Evolutionary conservation across 2,329 filamentous ascomycete genomes (phyloP), one percentile per base, ranked within the genome.

Genomic region (Fusarium pseudoanthophilum): DNA sequence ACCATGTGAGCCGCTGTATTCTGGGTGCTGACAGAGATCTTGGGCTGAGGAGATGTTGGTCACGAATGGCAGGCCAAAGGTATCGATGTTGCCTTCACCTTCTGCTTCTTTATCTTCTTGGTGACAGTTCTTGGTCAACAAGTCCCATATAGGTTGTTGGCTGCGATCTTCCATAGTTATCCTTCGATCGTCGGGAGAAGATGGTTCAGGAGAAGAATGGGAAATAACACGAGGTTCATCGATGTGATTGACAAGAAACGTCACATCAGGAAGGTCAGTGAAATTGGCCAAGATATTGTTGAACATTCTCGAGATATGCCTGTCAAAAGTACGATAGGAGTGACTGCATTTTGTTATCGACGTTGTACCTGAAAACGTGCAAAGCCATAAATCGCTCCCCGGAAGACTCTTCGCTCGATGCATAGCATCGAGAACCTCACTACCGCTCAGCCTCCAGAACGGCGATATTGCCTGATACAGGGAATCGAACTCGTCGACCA

Each of bases 401-500:
- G 72, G 66, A n/a, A 76, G 63, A 2, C 63, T 39, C 16, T 79
- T 71, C 5, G 77, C 77, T 2, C 74, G 39, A 16, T 64, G 51
- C 75, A 85, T 83, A 1, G 74, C 65, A 18, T 78, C 46, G 2
- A 55, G 30, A 5, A 85, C 60, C 28, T 83, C 78, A 1, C 69
- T 64, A 1, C 83, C 84, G 39, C 80, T 82, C 0, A 86, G 45
- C 8, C 65, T 78, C 70, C 80, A 80, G 49, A 87, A 85, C 0
- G 85, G 85, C 1, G 78, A 75, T 4, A 88, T 69, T 1, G 77
- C 66, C 3, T 84, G 69, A 49, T 82, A 77, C 15, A 88, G 84
- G 3, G 77, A 79, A 46, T 88, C 84, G 34, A 85, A 88, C 11
- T 87, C 83, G 64, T 87, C 86, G 45, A 87, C 85, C 15, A 87